Percentiles rank a stretch among this genome's conserved stretches.
Conservation (phyloP, 352 stramenopile genomes). For the Phytophthora tubulina region DNA sequence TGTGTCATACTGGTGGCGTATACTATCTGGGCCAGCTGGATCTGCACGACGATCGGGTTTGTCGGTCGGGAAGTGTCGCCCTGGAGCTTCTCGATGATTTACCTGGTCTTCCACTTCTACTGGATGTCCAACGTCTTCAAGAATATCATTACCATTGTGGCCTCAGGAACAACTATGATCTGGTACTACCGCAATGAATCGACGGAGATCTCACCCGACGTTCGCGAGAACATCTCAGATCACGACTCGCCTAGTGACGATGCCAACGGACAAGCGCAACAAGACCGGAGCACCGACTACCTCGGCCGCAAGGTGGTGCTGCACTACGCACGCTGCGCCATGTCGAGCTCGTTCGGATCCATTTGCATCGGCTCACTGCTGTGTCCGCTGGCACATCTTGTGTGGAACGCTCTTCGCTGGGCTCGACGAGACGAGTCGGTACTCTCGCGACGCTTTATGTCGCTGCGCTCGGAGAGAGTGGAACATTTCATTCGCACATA, state of each 20-base stretch:
- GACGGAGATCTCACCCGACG: constrained; percentile 57
- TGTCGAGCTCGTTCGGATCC: constrained; percentile 85
- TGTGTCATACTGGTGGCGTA: constrained; percentile 63
- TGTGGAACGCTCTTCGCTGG: constrained; percentile 85
- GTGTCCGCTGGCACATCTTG: constrained; percentile 75
- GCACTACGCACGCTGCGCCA: constrained; percentile 70
- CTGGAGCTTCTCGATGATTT: constrained; percentile 77
- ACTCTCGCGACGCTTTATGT: constrained; percentile 65
- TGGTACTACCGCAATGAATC: constrained; percentile 89
- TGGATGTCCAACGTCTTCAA: constrained; percentile 91
- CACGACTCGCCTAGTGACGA: constrained; percentile 43
- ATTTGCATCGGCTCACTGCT: constrained; percentile 86
- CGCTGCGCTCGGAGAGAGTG: constrained; percentile 67
- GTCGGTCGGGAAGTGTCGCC: constrained; percentile 68
- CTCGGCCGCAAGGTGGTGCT: constrained; percentile 69
- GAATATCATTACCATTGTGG: constrained; percentile 83
- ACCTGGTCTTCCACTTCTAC: constrained; percentile 88
- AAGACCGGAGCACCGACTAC: constrained; percentile 24
- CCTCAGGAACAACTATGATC: constrained; percentile 83
- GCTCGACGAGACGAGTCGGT: constrained; percentile 76
- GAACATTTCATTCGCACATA: constrained; percentile 87
- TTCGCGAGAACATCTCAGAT: constrained; percentile 49
- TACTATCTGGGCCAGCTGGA: constrained; percentile 83
- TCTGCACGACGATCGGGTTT: constrained; percentile 80
- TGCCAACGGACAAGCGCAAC: constrained; percentile 27